Evolutionary conservation across 2,329 filamentous ascomycete genomes (phyloP).

Genomic region (Talaromyces sp.): DNA sequence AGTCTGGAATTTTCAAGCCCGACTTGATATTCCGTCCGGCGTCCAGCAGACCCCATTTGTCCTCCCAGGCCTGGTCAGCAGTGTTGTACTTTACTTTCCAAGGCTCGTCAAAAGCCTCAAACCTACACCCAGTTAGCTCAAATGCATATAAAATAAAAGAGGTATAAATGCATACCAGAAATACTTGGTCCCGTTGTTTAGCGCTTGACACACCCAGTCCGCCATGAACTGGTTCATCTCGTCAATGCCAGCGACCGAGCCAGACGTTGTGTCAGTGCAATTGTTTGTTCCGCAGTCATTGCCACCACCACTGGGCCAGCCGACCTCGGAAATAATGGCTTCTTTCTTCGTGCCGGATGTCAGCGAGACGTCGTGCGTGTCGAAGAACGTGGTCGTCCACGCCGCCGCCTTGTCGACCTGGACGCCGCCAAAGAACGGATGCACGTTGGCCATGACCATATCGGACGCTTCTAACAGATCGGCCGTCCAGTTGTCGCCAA

Average conservation of each 20-base stretch:
- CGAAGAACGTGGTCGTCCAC: conserved; percentile 85
- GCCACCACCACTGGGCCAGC: conserved; percentile 83
- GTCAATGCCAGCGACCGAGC: conserved; percentile 71
- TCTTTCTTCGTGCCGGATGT: conserved; percentile 59
- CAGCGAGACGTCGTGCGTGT: conserved; percentile 60
- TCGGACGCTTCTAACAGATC: conserved; percentile 68
- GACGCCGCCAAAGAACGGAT: conserved; percentile 89
- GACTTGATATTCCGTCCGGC: conserved; percentile 76
- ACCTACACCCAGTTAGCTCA: conserved; percentile 45
- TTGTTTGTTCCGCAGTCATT: conserved; percentile 64
- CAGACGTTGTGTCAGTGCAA: conserved; percentile 55
- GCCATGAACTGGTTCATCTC: conserved; percentile 84
- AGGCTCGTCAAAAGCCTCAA: conserved; percentile 92
- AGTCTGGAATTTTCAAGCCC: conserved; percentile 82
- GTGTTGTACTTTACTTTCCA: conserved; percentile 81
- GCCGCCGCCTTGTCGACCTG: conserved; percentile 61
- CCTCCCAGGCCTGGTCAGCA: conserved; percentile 73
- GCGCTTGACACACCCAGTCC: conserved; percentile 75
- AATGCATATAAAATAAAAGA: background rate
- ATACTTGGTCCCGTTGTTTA: conserved; percentile 81
- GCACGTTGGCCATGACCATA: conserved; percentile 92
- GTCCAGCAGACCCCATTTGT: conserved; percentile 92
- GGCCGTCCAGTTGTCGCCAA: conserved; percentile 80
- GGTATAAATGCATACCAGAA: conserved; percentile 64
- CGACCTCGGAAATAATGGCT: conserved; percentile 84